Base-by-base conservation (phyloP, 352 stramenopile species). In the Plasmopara muralis region DNA sequence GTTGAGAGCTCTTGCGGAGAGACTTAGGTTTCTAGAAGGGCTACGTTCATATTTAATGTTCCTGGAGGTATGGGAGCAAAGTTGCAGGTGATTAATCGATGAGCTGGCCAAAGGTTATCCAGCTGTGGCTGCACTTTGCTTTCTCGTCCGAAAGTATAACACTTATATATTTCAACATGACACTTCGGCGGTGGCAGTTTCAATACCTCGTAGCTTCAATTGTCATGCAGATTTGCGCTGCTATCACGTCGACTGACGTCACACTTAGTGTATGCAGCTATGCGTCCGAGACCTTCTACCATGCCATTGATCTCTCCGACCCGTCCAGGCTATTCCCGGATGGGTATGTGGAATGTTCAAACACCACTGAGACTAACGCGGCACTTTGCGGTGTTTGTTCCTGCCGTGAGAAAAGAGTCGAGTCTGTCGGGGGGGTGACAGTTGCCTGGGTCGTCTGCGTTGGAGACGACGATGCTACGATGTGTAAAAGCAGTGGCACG, bases 331-430 rank as follows among this genome's bases (percentile, higher is more conserved):
- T 25, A 25, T 25, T 25, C 3, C 66, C 68, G 12, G 30, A 44
- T 5, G 71, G 66, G 5, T 78, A 66, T 30, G 43, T 72, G 45
- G 53, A 65, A 33, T 82, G 71, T 44, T 16, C 53, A 9, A 64
- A 54, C 13, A 18, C 45, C 25, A 57, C 45, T 7, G 53, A 31
- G 9, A 45, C 31, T 35, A 43, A 54, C 31, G 34, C 5, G 10
- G 15, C 2, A 7, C 15, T 58, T 12, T 82, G 71, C 38, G 31
- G 47, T 5, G 30, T 41, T 2, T 82, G 71, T 37, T 51, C 56
- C 3, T 82, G 71, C 50, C 68, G 71, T n/a, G 62, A 78, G 41
- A 71, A 61, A 55, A 63, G 68, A 53, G 41, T 55, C 5, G 47
- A 46, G 0, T 56, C 41, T 12, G 42, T 61, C 13, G 54, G 15